phyloP scores from a whole-genome alignment of 148 eudicot genomes.

The Vaccinium myrtillus region DNA sequence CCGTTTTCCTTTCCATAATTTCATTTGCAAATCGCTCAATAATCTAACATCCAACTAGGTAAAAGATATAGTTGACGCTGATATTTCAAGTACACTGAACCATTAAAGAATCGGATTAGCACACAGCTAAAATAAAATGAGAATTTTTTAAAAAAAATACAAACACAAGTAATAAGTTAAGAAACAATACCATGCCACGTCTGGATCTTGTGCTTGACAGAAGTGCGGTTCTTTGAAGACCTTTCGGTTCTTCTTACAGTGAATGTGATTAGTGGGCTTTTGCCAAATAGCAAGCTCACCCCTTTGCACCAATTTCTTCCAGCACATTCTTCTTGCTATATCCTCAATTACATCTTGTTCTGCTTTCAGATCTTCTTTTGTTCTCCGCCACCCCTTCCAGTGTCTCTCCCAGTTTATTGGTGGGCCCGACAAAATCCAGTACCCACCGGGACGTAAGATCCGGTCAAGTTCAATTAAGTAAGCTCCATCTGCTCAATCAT shows the following conservation, averaged over 20 bases:
- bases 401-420: constrained; percentile 59
- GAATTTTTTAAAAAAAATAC: not conserved
- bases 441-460: constrained; percentile 61
- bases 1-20: not conserved
- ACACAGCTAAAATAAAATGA: not conserved
- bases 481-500: constrained; percentile 44
- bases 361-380: constrained; percentile 34
- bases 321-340: constrained; percentile 48
- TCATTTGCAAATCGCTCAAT: not conserved
- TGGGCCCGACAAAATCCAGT: constrained; percentile 68
- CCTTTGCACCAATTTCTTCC: constrained; percentile 48
- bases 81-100: not conserved
- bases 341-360: constrained; percentile 49
- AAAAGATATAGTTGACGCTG: not conserved
- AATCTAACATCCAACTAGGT: not conserved
- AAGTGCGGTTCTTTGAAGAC: constrained; percentile 56
- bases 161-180: not conserved
- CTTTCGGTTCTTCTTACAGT: constrained; percentile 42
- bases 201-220: constrained; percentile 54
- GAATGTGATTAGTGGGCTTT: constrained; percentile 52
- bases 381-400: constrained; percentile 57
- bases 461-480: constrained; percentile 60
- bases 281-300: constrained; percentile 62
- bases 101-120: not conserved
- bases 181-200: constrained; percentile 64